phyloP scores from a whole-genome alignment of 129 eudicot genomes.

The Apium graveolens region DNA sequence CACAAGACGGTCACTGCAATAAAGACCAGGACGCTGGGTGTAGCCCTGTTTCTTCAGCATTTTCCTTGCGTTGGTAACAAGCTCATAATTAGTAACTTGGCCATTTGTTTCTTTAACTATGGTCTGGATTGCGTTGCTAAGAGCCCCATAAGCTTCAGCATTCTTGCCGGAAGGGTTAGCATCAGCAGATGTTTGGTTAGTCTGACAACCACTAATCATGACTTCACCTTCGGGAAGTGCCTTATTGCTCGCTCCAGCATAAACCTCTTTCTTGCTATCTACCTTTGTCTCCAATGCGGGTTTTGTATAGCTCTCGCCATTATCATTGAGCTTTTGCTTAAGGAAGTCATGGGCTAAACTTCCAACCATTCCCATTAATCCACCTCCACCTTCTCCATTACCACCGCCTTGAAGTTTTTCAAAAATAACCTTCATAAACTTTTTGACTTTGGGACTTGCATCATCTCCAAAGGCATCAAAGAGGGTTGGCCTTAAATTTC shows the following conservation, averaged over 20 bases:
- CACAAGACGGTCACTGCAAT: conserved; percentile 58
- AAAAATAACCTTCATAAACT: conserved; percentile 75
- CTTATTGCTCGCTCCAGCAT: conserved; percentile 41
- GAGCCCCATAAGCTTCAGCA: conserved; percentile 78
- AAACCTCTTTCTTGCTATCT: conserved; percentile 46
- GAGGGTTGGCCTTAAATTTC: conserved; percentile 67
- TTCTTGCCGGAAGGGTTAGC: conserved; percentile 71
- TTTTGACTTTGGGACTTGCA: conserved; percentile 55
- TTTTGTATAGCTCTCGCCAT: conserved; percentile 39
- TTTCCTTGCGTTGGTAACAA: conserved; percentile 65
- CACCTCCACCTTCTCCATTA: conserved; percentile 30
- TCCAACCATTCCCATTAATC: conserved; percentile 80
- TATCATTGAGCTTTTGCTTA: conserved; percentile 61
- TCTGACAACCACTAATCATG: conserved; percentile 92
- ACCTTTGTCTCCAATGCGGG: conserved; percentile 42
- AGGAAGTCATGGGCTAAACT: conserved; percentile 72
- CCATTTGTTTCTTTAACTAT: conserved; percentile 56
- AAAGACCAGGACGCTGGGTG: conserved; percentile 85
- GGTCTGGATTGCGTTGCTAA: conserved; percentile 80
- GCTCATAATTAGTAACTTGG: conserved; percentile 39
- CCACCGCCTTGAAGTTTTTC: conserved; percentile 42
- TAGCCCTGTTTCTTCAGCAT: conserved; percentile 76
- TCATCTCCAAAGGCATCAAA: conserved; percentile 61
- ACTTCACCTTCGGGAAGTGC: conserved; percentile 55
- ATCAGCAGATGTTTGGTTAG: conserved; percentile 90